Percentiles rank a stretch among this genome's conserved stretches.
Evolutionary conservation across 2,329 filamentous ascomycete species (phyloP).

Genomic region (Teratosphaeria pseudoeucalypti): DNA sequence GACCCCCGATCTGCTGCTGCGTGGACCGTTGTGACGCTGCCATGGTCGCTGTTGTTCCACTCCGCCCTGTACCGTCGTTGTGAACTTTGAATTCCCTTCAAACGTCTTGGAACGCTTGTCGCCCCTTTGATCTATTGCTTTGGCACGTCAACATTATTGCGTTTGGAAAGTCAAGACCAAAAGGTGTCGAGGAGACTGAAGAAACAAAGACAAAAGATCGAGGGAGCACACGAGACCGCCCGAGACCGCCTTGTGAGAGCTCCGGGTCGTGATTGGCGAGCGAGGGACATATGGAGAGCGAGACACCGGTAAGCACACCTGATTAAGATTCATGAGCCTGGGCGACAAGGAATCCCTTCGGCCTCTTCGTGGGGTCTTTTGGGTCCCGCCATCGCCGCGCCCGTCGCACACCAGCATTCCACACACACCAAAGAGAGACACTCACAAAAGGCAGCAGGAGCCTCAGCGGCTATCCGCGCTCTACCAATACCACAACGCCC

Average conservation of each 20-base stretch:
- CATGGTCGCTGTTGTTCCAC: neutral
- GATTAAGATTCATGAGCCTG: neutral
- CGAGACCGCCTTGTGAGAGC: neutral
- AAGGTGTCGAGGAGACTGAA: neutral
- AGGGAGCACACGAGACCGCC: neutral
- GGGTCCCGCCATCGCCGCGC: neutral
- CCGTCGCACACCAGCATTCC: neutral
- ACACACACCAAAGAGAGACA: neutral
- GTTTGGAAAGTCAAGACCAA: neutral
- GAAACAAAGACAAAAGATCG: neutral
- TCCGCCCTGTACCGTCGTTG: neutral
- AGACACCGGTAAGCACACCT: neutral
- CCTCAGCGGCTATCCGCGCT: slow-evolving; percentile 24
- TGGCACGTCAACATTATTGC: neutral
- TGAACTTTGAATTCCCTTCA: neutral
- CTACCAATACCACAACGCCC: slow-evolving; percentile 31
- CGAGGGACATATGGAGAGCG: neutral
- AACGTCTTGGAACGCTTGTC: neutral
- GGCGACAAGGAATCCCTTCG: neutral
- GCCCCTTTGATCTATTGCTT: neutral
- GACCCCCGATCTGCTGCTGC: neutral
- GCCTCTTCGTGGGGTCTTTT: neutral
- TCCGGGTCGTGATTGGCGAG: neutral
- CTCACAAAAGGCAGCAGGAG: neutral
- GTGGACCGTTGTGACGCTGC: neutral